Base-by-base conservation (phyloP, 1,139 yeast species). In the Pichia sp. region DNA sequence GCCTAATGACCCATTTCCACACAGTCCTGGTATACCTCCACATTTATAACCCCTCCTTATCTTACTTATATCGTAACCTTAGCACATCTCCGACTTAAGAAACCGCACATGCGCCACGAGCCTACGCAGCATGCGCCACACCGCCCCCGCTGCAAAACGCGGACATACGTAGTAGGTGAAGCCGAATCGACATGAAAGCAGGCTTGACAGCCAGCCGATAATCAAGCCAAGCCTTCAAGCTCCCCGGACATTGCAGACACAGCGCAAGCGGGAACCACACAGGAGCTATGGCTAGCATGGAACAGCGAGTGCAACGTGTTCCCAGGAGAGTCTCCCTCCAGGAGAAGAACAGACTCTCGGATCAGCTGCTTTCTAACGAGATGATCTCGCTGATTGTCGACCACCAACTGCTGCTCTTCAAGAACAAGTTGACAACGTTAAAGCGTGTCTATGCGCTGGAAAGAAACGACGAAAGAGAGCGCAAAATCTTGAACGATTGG, bases 401-500 rank as follows among this genome's bases (percentile, higher is more conserved):
- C 8, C 52, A 50, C 13, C 58, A 55, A 38, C 16, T 42, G 13
- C 4, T 11, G 15, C 19, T 55, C 8, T 55, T 50, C 15, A 45
- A 43, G 16, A 46, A 48, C n/a, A 55, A 53, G 40, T 15, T 41
- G 6, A n/a, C 16, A 4, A 31, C 29, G 6, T 34, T 55, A 19
- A 19, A 53, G 7, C 29, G 31, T 1, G 51, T 40, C 7, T 55
- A 55, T 46, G 7, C 43, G 2, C 23, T 19, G 23, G 58, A 55
- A 34, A 8, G 19, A 2, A 4, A 8, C 6, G 26, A 11, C 2
- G 26, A 50, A 13, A 45, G 29, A 13, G 11, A 31, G 8, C 8
- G 36, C 3, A 55, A 55, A 30, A 50, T 55, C 7, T 8, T 50
- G 2, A 53, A 53, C 30, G 58, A 55, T 41, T 55, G 58, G 58